Percentiles rank a stretch among this genome's conserved stretches.
Conservation (phyloP, 2,329 filamentous ascomycete genomes). For the Chlorencoelia australis region DNA sequence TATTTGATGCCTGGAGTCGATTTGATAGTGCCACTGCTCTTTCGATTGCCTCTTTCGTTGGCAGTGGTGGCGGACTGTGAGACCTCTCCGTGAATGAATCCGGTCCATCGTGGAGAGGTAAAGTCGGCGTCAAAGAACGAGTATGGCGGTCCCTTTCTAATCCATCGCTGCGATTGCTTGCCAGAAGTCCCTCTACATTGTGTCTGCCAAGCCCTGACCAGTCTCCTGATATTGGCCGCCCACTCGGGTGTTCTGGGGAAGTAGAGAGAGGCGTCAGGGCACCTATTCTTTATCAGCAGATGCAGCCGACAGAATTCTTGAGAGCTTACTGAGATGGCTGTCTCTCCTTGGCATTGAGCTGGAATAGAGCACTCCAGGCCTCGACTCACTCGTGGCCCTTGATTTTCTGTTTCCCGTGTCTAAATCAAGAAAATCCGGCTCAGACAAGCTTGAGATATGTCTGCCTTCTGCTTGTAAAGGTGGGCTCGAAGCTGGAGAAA, state of each 20-base stretch:
- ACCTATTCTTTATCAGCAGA: constrained; percentile 11
- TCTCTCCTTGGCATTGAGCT: constrained; percentile 23
- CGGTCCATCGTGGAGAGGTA: constrained; percentile 16
- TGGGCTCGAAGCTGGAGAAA: constrained; percentile 82
- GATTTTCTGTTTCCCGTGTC: constrained; percentile 32
- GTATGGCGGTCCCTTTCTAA: constrained; percentile 28
- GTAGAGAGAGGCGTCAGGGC: constrained; percentile 41
- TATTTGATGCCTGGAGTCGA: constrained; percentile 81
- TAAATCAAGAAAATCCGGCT: constrained; percentile 61
- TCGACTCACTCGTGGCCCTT: constrained; percentile 35
- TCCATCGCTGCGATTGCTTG: constrained; percentile 26
- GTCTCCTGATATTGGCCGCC: constrained; percentile 40
- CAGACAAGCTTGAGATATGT: constrained; percentile 42
- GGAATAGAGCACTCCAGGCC: constrained; percentile 33
- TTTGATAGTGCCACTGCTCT: constrained; percentile 78
- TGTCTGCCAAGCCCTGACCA: constrained; percentile 38
- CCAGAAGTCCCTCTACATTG: constrained; percentile 46
- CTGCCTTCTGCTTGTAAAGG: constrained; percentile 43
- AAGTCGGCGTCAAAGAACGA: constrained; percentile 31
- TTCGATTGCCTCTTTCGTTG: constrained; percentile 65
- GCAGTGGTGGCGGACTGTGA: constrained; percentile 65
- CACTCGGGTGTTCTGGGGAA: constrained; percentile 40
- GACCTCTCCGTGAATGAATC: constrained; percentile 44
- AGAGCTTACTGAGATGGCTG: constrained; percentile 23
- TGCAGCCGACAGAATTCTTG: neutral